Evolutionary conservation across 192 early-diverging fungal species (phyloP), one percentile per base, ranked within the genome.

Genomic region (Diversispora epigaea): DNA sequence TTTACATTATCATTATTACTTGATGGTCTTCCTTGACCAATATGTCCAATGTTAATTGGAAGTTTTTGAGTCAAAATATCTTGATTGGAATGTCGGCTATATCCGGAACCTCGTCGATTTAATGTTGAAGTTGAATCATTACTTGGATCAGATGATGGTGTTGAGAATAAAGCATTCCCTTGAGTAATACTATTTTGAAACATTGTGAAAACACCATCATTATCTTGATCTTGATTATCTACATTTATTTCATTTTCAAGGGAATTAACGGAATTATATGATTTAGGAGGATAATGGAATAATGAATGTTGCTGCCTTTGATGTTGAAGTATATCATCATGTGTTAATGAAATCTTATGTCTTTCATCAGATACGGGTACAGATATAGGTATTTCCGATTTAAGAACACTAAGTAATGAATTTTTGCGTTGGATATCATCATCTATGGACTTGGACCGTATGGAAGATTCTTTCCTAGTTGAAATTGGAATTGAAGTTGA

Each of bases 21-120:
- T 14, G 68, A 39, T 40, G 68, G 68, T 71, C 68, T 21, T 40
- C 68, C 68, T 71, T 71, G 68, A 12, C 68, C 68, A 15, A 71
- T 52, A 45, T 22, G 39, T 40, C 54, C 68, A 47, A 68, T 22
- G 19, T 57, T 47, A 41, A 21, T 25, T 6, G 68, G 41, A 6
- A 52, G 17, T 52, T 52, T 71, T 39, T n/a, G 52, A 14, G 14
- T 57, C 7, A 19, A n/a, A 19, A 52, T 4, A 15, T 40, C 52
- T 71, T 69, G 68, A 54, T 10, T 69, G 7, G 68, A 69, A 54
- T 69, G 21, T 49, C 17, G 9, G 8, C 52, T 44, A 9, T 40
- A 71, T 12, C 25, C 21, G 12, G 60, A 62, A 32, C 47, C 72
- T 7, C 46, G 45, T 10, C 12, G 11, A 58, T 60, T 55, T 45